Conservation (phyloP, 2,329 filamentous ascomycete genomes). For the Metarhizium humberi region DNA sequence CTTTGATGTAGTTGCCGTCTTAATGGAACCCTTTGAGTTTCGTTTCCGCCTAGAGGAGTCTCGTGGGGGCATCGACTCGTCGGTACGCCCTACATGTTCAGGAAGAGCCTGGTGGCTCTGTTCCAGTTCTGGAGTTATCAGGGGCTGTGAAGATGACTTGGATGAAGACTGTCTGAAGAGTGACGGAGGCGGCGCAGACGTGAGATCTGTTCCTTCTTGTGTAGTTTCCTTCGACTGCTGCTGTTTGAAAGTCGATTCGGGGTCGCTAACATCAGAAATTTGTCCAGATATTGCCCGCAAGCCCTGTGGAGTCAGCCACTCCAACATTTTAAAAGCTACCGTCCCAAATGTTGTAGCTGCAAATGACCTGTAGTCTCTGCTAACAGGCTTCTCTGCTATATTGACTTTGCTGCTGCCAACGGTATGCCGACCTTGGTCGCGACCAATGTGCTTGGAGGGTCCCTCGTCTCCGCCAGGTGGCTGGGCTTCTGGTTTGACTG, state of each 20-base stretch:
- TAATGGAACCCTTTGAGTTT: slow-evolving; percentile 12
- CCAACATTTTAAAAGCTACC: slow-evolving; percentile 58
- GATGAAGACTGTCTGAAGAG: background rate
- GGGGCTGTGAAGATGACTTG: background rate
- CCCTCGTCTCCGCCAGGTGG: background rate
- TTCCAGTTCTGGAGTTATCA: background rate
- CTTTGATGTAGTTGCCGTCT: slow-evolving; percentile 16
- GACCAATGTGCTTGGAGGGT: background rate
- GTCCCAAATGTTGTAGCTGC: slow-evolving; percentile 56
- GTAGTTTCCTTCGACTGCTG: background rate
- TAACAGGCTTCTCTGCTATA: slow-evolving; percentile 36
- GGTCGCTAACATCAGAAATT: slow-evolving; percentile 11
- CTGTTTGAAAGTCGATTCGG: slow-evolving; percentile 5
- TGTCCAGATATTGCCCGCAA: slow-evolving; percentile 38
- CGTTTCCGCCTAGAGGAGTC: slow-evolving; percentile 7
- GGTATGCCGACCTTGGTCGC: background rate
- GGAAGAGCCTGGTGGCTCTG: background rate
- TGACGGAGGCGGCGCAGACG: background rate
- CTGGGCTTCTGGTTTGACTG: background rate
- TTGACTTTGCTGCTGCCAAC: slow-evolving; percentile 18
- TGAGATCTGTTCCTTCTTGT: background rate
- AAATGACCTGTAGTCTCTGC: slow-evolving; percentile 50
- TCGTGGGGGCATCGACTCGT: slow-evolving; percentile 5
- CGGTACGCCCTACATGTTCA: slow-evolving; percentile 1
- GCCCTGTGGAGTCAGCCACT: slow-evolving; percentile 57